Evolutionary conservation across 768 basidiomycete genomes (phyloP).

Genomic region (Boletus pseudo-olivaceus): DNA sequence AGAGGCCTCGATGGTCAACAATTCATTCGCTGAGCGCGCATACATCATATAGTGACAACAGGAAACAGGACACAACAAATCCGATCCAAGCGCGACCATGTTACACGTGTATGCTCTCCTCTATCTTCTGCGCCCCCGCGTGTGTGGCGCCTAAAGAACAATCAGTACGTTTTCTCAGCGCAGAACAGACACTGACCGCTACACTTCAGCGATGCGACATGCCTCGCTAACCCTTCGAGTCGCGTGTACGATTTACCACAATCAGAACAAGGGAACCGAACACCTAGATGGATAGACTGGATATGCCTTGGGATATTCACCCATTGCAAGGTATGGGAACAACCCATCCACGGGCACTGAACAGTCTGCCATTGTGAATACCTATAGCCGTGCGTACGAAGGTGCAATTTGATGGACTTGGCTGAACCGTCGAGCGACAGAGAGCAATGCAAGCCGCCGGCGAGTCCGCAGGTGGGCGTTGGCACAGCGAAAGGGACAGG

Average conservation of each 20-base stretch:
- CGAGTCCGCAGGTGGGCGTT: constrained; percentile 3
- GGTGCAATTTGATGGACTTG: constrained; percentile 9
- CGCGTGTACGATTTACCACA: constrained; percentile 11
- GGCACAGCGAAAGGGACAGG: neutral
- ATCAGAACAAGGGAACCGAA: constrained; percentile 5
- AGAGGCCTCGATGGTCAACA: too few species aligned
- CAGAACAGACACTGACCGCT: neutral
- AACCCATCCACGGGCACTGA: constrained; percentile 15
- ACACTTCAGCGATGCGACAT: constrained; percentile 6
- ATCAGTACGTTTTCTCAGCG: neutral
- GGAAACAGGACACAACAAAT: too few species aligned
- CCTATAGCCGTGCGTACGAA: constrained; percentile 13
- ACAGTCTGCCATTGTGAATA: constrained; percentile 1
- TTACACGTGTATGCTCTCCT: too few species aligned
- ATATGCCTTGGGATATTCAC: constrained; percentile 15
- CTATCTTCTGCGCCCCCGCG: too few species aligned
- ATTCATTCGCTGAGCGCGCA: too few species aligned
- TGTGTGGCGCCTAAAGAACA: too few species aligned
- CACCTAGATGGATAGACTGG: constrained; percentile 10
- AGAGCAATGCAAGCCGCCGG: constrained; percentile 1
- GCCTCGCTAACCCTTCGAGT: neutral
- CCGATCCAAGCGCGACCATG: too few species aligned
- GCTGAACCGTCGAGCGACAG: constrained; percentile 1
- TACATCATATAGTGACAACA: too few species aligned
- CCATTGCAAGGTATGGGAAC: constrained; percentile 11